Conservation (phyloP, 345 rosid genomes). For the Populus pruinosa region DNA sequence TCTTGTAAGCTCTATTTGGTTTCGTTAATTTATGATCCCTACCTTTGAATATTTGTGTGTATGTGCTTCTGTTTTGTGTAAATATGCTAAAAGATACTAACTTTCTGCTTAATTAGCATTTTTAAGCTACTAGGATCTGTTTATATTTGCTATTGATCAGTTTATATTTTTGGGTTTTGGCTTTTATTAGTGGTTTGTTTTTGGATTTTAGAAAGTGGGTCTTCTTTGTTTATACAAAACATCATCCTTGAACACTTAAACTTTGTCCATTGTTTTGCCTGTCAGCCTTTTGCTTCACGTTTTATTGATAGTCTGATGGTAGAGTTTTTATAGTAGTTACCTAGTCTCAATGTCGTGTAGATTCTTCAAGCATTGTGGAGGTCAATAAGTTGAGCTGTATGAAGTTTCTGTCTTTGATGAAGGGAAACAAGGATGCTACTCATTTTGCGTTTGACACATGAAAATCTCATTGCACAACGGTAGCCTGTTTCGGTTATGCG, state of each 20-base stretch:
- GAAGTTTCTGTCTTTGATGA: too few relatives aligned
- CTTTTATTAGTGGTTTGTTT: not conserved
- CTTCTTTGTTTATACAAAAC: not conserved
- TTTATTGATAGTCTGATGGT: not conserved
- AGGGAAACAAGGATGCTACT: too few relatives aligned
- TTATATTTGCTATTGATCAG: not conserved
- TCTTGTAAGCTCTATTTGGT: slow-evolving; percentile 41
- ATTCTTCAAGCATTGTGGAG: too few relatives aligned
- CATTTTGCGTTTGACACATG: too few relatives aligned
- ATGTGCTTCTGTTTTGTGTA: not conserved
- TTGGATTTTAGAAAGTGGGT: not conserved
- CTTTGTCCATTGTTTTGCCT: not conserved
- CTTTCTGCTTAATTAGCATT: not conserved
- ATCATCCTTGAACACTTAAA: too few relatives aligned
- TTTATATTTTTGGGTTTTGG: not conserved
- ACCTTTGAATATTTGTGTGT: not conserved
- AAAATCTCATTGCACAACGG: not conserved
- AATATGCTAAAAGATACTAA: not conserved
- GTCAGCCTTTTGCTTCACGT: not conserved
- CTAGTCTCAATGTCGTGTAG: not conserved
- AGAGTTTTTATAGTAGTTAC: not conserved
- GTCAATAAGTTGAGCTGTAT: too few relatives aligned
- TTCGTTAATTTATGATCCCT: not conserved
- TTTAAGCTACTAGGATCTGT: not conserved
- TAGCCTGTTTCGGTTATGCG: not conserved